Base-by-base conservation (phyloP, 2,329 filamentous ascomycete species). In the Aspergillus glaucus region DNA sequence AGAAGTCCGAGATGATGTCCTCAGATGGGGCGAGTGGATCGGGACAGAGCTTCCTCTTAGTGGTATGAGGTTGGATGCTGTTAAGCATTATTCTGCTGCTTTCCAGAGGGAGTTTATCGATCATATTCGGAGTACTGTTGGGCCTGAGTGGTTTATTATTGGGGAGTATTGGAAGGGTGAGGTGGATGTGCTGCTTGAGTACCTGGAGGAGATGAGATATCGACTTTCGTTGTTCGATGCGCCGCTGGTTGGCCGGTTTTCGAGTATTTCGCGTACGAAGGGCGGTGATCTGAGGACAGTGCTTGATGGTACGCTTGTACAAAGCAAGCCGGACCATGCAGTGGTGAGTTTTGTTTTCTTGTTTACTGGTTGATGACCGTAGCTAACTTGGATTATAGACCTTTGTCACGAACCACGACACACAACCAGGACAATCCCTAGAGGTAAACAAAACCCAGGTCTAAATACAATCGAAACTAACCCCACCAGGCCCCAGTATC, bases 61-160 rank as follows among this genome's bases (percentile, higher is more conserved):
- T 52, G 85, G 85, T 1, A 83, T 88, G 63, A 76, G 86, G 15
- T 77, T 88, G 45, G 86, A 89, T 62, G 86, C 85, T 10, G 81
- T 84, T 26, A 86, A 87, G 67, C 86, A 89, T 66, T 87, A 84
- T 65, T 84, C 80, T 24, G 78, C 79, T 50, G 72, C 75, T n/a
- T 88, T 88, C 60, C 76, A 84, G 28, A 76, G 75, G 39, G 75
- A 81, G n/a, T 86, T 86, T 67, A 77, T 87, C 45, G 69, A 71
- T 5, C 70, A 78, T 42, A 66, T 87, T 50, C 78, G 79, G 59
- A 70, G 72, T 40, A 67, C 65, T 0, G 70, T 74, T 26, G 77
- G 77, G 2, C 67, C 74, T 10, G 68, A 78, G 12, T 81, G 82
- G 65, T 84, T 87, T 59, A 69, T 86, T 14, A 79, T 88, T 1